Evolutionary conservation across 371 early-diverging fungal species (phyloP).

Genomic region (Capillidium heterosporum): DNA sequence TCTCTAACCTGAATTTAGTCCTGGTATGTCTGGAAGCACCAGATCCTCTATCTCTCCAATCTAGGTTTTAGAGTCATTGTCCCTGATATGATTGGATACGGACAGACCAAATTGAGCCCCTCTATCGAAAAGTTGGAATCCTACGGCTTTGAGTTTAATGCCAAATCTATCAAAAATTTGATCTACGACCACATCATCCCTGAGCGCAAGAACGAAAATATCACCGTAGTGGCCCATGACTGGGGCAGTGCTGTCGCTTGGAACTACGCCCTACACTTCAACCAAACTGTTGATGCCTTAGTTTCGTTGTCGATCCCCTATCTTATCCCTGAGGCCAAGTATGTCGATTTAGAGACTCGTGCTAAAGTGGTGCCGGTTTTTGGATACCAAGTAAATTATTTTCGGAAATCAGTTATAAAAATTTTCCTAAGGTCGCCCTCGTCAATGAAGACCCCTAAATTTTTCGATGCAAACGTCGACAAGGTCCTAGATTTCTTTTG

Average conservation of each 20-base stretch:
- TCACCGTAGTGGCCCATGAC: neutral
- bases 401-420: too few species aligned
- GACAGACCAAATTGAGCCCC: neutral
- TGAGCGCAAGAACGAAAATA: neutral
- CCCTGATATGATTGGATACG: neutral
- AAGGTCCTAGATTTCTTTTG: too few species aligned
- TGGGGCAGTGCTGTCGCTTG: neutral
- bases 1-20: too few species aligned
- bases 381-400: neutral
- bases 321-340: neutral
- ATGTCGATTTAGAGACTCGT: neutral
- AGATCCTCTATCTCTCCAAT: neutral
- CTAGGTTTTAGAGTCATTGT: neutral
- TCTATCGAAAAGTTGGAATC: neutral
- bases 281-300: neutral
- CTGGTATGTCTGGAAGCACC: neutral
- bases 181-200: neutral
- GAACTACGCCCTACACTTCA: neutral
- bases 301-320: neutral
- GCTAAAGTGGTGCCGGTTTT: neutral
- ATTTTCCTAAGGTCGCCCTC: too few species aligned
- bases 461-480: too few species aligned
- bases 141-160: neutral
- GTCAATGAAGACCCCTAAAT: too few species aligned
- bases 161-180: neutral